Base-by-base conservation (phyloP, 2,329 filamentous ascomycete species). In the Fonsecaea multimorphosa region DNA sequence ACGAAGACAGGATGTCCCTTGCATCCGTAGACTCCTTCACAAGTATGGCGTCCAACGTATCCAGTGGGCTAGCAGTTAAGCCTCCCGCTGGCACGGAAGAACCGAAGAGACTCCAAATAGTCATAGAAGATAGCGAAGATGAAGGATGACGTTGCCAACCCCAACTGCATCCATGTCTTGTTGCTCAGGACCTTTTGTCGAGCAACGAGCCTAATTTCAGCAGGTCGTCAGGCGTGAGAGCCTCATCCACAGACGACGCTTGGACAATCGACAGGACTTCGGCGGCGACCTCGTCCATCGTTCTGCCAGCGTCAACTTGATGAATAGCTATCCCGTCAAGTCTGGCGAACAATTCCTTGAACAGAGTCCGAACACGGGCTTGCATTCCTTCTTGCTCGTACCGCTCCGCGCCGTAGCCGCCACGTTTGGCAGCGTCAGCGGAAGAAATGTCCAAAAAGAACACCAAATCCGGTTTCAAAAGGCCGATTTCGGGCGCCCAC, bases 301-400 rank as follows among this genome's bases (percentile, higher is more conserved):
- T 70, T 36, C 74, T 76, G 1, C 84, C 84, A 3, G 86, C 87
- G 78, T 89, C 80, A 56, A 89, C 78, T 5, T 80, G 75, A 34
- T 80, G 77, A 63, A 88, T 82, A 67, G 86, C 82, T 32, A 83
- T 81, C 29, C 79, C 79, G 65, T 84, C 82, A 3, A 72, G 61
- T 24, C 67, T 53, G 4, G 77, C 72, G 68, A 83, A 79, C 70
- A 89, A 73, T 12, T 80, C 79, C 46, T 79, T 84, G 76, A 96
- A 97, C 57, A 96, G 76, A 68, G 88, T 85, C 22, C 91, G 82
- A 14, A 98, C 95, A 9, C 87, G 85, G 66, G 84, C 82, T 80
- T 99, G 95, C 87, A 97, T 91, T 74, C 89, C 87, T 66, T 85
- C 86, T 75, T 87, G 90, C 80, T 99, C 95, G 74, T 98, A 99